Base-by-base conservation (phyloP, 352 stramenopile genomes). In the Phytophthora multivora region DNA sequence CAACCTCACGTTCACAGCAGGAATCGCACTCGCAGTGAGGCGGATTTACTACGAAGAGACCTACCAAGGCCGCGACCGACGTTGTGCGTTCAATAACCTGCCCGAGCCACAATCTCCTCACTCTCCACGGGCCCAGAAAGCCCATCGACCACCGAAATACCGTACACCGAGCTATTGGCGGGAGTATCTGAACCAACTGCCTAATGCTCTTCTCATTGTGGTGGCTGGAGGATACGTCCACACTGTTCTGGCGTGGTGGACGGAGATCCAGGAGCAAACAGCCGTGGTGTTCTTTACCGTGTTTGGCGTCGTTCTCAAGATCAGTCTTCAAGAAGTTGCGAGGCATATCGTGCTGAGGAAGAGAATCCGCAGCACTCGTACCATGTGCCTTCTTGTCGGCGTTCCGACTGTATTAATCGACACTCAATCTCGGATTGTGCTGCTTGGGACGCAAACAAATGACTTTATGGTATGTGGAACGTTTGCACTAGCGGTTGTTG, bases 331-430 rank as follows among this genome's bases (percentile, higher is more conserved):
- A 55, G 71, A 85, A 30, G 35, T 43, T 26, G 61, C 62, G 6
- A 60, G 56, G 4, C 51, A 50, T 21, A 67, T 67, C 33, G 63
- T 71, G 18, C 25, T 71, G 36, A 77, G 75, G 40, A 46, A 58
- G 13, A 35, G 46, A 6, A 49, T 81, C n/a, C 33, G 69, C 3
- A 71, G 75, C 46, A 70, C 56, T 6, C 75, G 75, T n/a, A 76
- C 51, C 13, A 84, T 84, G 56, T 78, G 67, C 13, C 26, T 84
- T 1, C 53, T 70, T 4, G 71, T 85, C 2, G 71, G 69, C 0
- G 31, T 84, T 9, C 72, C 71, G 5, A 77, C 72, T 3, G 70
- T 84, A 4, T 51, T 85, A 4, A 73, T 82, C 33, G 73, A 85
- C 16, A 85, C 73, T 3, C 75, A 84, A 28, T 62, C 73, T 19